Base-by-base conservation (phyloP, 2,329 filamentous ascomycete genomes). In the Aureobasidium sp. region DNA sequence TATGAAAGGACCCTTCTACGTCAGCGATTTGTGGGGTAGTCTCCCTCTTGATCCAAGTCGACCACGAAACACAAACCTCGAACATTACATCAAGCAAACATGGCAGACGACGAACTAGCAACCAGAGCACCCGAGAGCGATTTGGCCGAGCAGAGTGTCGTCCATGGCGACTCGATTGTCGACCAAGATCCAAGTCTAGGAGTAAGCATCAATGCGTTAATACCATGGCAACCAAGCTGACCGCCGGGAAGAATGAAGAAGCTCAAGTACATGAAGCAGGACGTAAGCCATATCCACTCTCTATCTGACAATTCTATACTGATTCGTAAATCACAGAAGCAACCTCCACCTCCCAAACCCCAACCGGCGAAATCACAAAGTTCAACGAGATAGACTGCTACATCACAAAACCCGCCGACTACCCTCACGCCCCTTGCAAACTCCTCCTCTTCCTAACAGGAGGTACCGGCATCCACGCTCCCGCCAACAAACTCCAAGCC, bases 401-500 rank as follows among this genome's bases (percentile, higher is more conserved):
- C 81, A 87, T 97, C 71, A 89, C 93, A 67, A 97, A 96, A 74
- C 94, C 94, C 23, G 82, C 87, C 72, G 91, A 94, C 79, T 96
- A 96, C 78, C 93, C 93, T 16, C 91, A 94, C 76, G 82, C 89
- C 1, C 91, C 92, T 4, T 90, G 91, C 6, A 92, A 91, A 70
- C 88, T 97, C 15, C 87, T 97, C 11, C 87, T 97, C 55, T 88
- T 97, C 70, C 85, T 97, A 50, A 95, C 93, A 0, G 91, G 92
- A 71, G 94, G 93, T 67, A 96, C 93, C 0, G 94, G 94, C 64
- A 85, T 97, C 67, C 88, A 92, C 72, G 94, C 92, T 13, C 85
- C 84, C 62, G 97, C 97, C 82, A 97, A 97, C 80, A 93, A 97
- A 80, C 87, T 97, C 61, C 94, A 97, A 79, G 94, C 94, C 62